Evolutionary conservation across 1,139 yeast species (phyloP), one percentile per base, ranked within the genome.

Genomic region (Chernovozyma sophiae-reginae): DNA sequence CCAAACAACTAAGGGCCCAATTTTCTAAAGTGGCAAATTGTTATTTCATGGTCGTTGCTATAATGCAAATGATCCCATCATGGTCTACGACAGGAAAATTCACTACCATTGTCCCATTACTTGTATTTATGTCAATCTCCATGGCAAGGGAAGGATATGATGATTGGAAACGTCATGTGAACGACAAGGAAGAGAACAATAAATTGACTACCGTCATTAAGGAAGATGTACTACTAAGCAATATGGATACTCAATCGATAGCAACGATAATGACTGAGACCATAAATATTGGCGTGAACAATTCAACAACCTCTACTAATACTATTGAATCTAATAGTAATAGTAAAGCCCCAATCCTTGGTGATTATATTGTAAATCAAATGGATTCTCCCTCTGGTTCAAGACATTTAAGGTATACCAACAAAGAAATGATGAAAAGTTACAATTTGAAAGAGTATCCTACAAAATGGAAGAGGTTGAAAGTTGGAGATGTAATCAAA

Each of bases 31-130:
- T 92, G 33, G 98, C 98, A 14, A 92, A 92, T 53, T 72, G 92
- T 48, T 75, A 89, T 58, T 89, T 92, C 60, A 62, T 92, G 74
- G 71, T 79, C 8, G 94, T 92, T 18, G 90, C 97, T 3, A 85
- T 92, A 42, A 68, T 90, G 72, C 97, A 92, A 56, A 82, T 90
- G 94, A 83, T 92, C 37, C 98, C 98, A 0, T 79, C 90, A 1
- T 92, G 97, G 97, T 87, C 97, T 3, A 89, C 98, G 3, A 92
- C 98, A 0, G 98, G 97, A 42, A 84, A 87, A n/a, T 87, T 79
- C 56, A 92, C 97, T 3, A 92, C 98, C 2, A 90, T 92, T 48
- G 72, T 90, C 28, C 98, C 98, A 1, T 68, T 92, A 40, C 63
- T 83, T 55, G 75, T 92, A 8, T 92, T 94, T 58, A 85, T 94